Percentiles rank a stretch among this genome's conserved stretches.
Conservation (phyloP, 345 rosid genomes). For the Kandelia obovata region DNA sequence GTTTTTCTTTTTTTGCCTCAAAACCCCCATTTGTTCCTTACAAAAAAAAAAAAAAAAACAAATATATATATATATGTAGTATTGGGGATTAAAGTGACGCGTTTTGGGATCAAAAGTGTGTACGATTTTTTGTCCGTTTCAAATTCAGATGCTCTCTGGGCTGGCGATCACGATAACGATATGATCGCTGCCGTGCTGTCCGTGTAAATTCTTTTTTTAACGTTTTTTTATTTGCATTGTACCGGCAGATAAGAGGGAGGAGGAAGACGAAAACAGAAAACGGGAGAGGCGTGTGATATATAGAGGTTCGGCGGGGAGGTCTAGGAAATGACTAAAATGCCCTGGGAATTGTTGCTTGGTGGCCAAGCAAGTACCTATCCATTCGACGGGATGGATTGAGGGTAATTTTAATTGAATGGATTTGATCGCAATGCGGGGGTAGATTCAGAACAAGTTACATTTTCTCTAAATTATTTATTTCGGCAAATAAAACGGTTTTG, state of each 20-base stretch:
- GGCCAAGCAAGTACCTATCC: constrained; percentile 5
- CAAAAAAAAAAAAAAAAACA: too few species aligned
- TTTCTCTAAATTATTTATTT: neutral
- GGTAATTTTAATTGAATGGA: constrained; percentile 2
- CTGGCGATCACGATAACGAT: neutral
- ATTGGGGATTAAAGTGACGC: neutral
- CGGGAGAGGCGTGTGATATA: too few species aligned
- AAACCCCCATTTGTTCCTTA: too few species aligned
- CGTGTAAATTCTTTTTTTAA: neutral
- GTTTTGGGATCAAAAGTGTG: neutral
- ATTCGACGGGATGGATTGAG: too few species aligned
- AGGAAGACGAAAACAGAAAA: neutral
- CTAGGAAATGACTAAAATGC: constrained; percentile 17
- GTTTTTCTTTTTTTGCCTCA: neutral
- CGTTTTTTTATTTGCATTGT: neutral
- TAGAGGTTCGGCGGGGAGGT: neutral
- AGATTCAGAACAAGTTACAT: neutral
- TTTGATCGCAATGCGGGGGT: neutral
- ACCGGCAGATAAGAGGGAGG: constrained; percentile 11
- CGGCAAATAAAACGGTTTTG: too few species aligned
- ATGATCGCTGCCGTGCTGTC: too few species aligned
- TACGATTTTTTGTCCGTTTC: neutral
- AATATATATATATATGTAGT: too few species aligned
- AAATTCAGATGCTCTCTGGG: too few species aligned
- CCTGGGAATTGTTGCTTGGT: constrained; percentile 10